These are phyloP conservation scores for Colletotrichum nymphaeae DNA, from an alignment of 2,329 filamentous ascomycete genomes.

Conservation along the genomic window DNA sequence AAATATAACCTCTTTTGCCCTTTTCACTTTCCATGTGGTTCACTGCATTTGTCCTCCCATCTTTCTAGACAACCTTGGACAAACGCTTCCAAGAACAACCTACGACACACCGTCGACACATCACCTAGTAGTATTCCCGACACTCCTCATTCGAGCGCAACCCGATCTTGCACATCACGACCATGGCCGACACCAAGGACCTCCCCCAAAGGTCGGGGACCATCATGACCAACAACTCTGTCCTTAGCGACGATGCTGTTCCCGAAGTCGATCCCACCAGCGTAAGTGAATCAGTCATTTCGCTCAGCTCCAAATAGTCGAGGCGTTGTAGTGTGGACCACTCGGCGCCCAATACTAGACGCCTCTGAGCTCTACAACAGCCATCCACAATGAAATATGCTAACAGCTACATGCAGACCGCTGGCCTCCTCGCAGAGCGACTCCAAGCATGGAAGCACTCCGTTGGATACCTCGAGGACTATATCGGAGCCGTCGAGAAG, in stretches of 20 bases:
- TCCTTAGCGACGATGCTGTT: conserved; percentile 63
- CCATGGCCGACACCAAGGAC: conserved; percentile 44
- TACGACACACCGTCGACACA: not conserved
- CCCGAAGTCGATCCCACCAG: conserved; percentile 69
- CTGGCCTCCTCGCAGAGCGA: conserved; percentile 85
- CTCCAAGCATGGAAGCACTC: conserved; percentile 97
- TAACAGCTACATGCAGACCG: conserved; percentile 62
- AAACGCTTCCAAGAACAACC: not conserved
- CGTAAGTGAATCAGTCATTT: conserved; percentile 53
- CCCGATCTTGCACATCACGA: conserved; percentile 41
- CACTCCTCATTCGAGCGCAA: not conserved
- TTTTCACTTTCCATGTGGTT: not conserved
- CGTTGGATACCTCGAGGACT: conserved; percentile 90
- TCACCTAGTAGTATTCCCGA: not conserved
- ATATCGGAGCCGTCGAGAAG: conserved; percentile 87
- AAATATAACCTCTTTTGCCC: conserved; percentile 20
- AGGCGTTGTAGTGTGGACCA: not conserved
- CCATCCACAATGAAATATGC: not conserved
- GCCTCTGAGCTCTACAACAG: not conserved
- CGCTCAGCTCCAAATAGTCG: not conserved
- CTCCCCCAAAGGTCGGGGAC: conserved; percentile 62
- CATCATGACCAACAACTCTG: conserved; percentile 38
- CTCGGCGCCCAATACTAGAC: not conserved
- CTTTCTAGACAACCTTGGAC: not conserved
- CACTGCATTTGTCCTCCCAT: not conserved